Percentiles rank a stretch among this genome's conserved stretches.
Evolutionary conservation across 1,139 yeast genomes (phyloP).

Genomic region (Yamadazyma membranifaciens): DNA sequence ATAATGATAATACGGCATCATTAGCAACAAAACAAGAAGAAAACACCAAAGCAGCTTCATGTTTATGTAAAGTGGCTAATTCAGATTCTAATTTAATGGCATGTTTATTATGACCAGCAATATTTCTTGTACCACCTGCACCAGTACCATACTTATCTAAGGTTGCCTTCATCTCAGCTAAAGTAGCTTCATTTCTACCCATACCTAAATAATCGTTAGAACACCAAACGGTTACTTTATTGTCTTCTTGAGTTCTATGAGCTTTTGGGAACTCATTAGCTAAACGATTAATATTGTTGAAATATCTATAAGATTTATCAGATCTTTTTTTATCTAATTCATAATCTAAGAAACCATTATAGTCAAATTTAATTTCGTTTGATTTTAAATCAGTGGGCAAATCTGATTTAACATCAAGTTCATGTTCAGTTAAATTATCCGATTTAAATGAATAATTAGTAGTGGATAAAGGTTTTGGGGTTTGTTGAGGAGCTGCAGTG

Average conservation of each 20-base stretch:
- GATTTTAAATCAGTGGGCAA: slow-evolving; percentile 21
- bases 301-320: slow-evolving; percentile 92
- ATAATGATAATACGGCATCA: slow-evolving; percentile 89
- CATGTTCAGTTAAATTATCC: slow-evolving; percentile 25
- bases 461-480: slow-evolving; percentile 27
- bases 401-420: slow-evolving; percentile 21
- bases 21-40: slow-evolving; percentile 96
- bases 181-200: slow-evolving; percentile 76
- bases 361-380: slow-evolving; percentile 57
- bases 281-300: slow-evolving; percentile 94
- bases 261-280: slow-evolving; percentile 94
- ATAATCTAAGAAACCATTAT: slow-evolving; percentile 56
- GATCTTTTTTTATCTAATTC: slow-evolving; percentile 72
- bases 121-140: slow-evolving; percentile 98
- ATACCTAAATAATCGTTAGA: slow-evolving; percentile 96
- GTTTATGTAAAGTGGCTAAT: slow-evolving; percentile 86
- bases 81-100: slow-evolving; percentile 85
- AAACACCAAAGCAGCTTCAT: slow-evolving; percentile 92
- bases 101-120: slow-evolving; percentile 93
- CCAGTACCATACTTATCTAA: slow-evolving; percentile 94
- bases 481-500: slow-evolving; percentile 42
- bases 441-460: slow-evolving; percentile 32
- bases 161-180: slow-evolving; percentile 74
- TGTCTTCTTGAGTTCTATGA: slow-evolving; percentile 70
- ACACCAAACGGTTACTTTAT: slow-evolving; percentile 97